These are phyloP conservation scores for Suillus subalutaceus DNA, from an alignment of 768 basidiomycete genomes.

Conservation along the genomic window DNA sequence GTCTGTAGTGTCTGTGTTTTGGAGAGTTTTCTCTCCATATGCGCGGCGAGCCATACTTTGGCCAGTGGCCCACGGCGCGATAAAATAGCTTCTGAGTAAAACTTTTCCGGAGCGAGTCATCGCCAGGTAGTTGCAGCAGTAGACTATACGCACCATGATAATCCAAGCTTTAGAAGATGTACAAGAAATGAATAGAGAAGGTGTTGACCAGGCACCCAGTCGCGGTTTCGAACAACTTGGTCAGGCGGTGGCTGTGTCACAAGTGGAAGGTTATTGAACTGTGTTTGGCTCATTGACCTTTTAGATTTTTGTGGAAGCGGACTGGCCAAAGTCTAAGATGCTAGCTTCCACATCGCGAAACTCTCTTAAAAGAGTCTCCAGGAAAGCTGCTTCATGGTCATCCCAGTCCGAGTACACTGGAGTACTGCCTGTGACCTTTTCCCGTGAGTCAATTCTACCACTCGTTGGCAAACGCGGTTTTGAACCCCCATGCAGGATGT, in stretches of 20 bases:
- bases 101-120: conserved; percentile 43
- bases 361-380: conserved; percentile 18
- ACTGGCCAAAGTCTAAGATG: conserved; percentile 18
- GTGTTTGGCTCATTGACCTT: conserved; percentile 14
- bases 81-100: conserved; percentile 93
- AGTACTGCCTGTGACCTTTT: background rate
- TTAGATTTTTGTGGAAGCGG: conserved; percentile 13
- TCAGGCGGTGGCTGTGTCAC: conserved; percentile 27
- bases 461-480: background rate
- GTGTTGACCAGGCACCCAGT: conserved; percentile 10
- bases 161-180: conserved; percentile 22
- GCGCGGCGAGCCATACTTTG: conserved; percentile 98
- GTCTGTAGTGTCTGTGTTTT: conserved; percentile 94
- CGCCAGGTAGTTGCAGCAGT: background rate
- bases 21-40: conserved; percentile 97
- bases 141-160: conserved; percentile 25
- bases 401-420: background rate
- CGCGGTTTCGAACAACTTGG: conserved; percentile 11
- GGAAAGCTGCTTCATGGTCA: background rate
- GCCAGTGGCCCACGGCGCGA: conserved; percentile 93
- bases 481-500: conserved; percentile 7
- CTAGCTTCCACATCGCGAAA: conserved; percentile 25
- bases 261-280: conserved; percentile 11
- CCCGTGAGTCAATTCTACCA: conserved; percentile 1
- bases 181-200: conserved; percentile 18